phyloP scores from a whole-genome alignment of 2,329 filamentous ascomycete species.

The Colletotrichum tabaci region DNA sequence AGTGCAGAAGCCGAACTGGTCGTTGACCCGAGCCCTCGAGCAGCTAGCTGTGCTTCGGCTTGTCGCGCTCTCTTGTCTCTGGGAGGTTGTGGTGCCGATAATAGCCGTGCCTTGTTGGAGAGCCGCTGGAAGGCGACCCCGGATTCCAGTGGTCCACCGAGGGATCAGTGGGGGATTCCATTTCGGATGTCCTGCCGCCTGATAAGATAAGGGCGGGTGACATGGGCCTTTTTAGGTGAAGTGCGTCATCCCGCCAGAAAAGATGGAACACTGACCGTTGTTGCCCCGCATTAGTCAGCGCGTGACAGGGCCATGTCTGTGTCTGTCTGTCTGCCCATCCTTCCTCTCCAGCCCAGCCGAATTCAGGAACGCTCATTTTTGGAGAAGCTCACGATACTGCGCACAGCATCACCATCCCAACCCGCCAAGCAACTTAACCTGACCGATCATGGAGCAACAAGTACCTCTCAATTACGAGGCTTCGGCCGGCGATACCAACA shows the following conservation, averaged over 20 bases:
- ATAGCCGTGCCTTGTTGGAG: slow-evolving; percentile 35
- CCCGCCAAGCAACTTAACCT: slow-evolving; percentile 45
- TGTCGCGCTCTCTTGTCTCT: slow-evolving; percentile 10
- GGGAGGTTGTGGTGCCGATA: slow-evolving; percentile 26
- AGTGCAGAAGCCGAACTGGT: slow-evolving; percentile 1
- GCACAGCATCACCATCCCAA: neutral
- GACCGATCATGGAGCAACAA: slow-evolving; percentile 70
- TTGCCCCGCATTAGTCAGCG: slow-evolving; percentile 42
- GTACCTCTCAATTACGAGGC: slow-evolving; percentile 82
- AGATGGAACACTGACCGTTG: neutral
- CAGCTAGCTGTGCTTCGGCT: slow-evolving; percentile 33
- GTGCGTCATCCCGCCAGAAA: slow-evolving; percentile 28
- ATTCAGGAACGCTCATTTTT: slow-evolving; percentile 13
- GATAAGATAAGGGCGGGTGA: slow-evolving; percentile 34
- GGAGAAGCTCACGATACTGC: slow-evolving; percentile 31
- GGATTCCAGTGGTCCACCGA: slow-evolving; percentile 17
- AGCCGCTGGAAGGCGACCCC: slow-evolving; percentile 38
- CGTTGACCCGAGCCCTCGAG: slow-evolving; percentile 36
- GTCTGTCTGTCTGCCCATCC: slow-evolving; percentile 23
- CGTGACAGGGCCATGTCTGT: neutral
- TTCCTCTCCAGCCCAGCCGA: slow-evolving; percentile 30
- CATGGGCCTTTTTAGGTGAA: neutral
- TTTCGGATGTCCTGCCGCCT: no score
- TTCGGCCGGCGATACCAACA: slow-evolving; percentile 81
- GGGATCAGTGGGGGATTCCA: neutral